Evolutionary conservation across 768 basidiomycete genomes (phyloP), one percentile per base, ranked within the genome.

Genomic region (Mycena epipterygia): DNA sequence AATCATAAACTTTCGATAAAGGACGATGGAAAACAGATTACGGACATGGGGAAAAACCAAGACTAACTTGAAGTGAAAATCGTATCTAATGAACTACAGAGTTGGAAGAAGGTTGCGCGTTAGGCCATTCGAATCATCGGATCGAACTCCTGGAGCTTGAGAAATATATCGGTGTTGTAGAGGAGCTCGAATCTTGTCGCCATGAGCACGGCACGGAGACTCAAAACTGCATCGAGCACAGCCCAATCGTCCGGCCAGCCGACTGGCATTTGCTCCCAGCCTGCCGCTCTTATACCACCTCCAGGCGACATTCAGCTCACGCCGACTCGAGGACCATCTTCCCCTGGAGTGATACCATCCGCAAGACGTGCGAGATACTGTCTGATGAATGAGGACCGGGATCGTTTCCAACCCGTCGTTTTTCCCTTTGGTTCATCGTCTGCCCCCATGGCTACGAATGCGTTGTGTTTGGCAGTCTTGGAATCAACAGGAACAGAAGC

Each of bases 61-160:
- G n/a, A n/a, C n/a, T n/a, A n/a, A n/a, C n/a, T n/a, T n/a, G n/a
- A n/a, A n/a, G n/a, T n/a, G n/a, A n/a, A n/a, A n/a, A n/a, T n/a
- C n/a, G n/a, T n/a, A n/a, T n/a, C n/a, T n/a, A n/a, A n/a, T n/a
- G n/a, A n/a, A n/a, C n/a, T n/a, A 37, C 35, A 37, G 35, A 7
- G 14, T 37, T 37, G 35, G 14, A 37, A 37, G 35, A 37, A 37
- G 14, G 6, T 37, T 6, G n/a, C 46, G 46, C 23, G 12, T 62
- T n/a, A 74, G 17, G 68, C 53, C 67, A 66, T 65, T 1, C 64
- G 67, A 51, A 74, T 57, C 48, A 65, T 69, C 16, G 73, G 73
- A 37, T 74, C 73, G 42, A 74, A 60, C 27, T 52, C 39, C 11
- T n/a, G 41, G 17, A 71, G 59, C 7, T 62, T 58, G 7, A 68